Percentiles rank a stretch among this genome's conserved stretches.
Conservation (phyloP, 1,139 yeast genomes). For the Pneumocystis murina region DNA sequence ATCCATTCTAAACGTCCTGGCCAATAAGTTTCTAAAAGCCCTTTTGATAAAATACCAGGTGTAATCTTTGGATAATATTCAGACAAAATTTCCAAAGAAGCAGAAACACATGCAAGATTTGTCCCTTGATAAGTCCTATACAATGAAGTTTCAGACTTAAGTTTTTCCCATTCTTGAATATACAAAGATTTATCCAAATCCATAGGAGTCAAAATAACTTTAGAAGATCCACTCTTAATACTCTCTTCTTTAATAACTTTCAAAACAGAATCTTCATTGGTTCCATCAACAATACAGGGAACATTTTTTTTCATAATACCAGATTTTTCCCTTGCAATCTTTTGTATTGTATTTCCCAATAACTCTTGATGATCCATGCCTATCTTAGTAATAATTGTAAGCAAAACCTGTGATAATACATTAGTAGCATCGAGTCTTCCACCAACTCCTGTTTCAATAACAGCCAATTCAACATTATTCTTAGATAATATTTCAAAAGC, state of each 20-base stretch:
- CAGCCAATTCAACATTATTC: conserved; percentile 83
- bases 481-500: conserved; percentile 80
- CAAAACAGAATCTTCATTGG: conserved; percentile 30
- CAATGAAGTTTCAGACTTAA: conserved; percentile 43
- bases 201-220: conserved; percentile 3
- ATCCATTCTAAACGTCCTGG: conserved; percentile 87
- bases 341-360: conserved; percentile 74
- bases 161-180: conserved; percentile 1
- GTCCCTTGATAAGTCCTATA: conserved; percentile 72
- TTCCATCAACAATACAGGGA: conserved; percentile 55
- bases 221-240: conserved; percentile 28
- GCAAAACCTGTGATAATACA: conserved; percentile 62
- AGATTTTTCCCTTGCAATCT: conserved; percentile 91
- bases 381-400: conserved; percentile 69
- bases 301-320: conserved; percentile 68
- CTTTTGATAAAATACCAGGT: conserved; percentile 45
- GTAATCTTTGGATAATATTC: conserved; percentile 25
- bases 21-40: conserved; percentile 64
- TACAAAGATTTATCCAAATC: conserved; percentile 18
- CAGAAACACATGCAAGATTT: conserved; percentile 80
- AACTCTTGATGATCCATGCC: conserved; percentile 89
- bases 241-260: conserved; percentile 47
- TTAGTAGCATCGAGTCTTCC: conserved; percentile 95
- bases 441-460: conserved; percentile 96
- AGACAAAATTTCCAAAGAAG: conserved; percentile 40